Evolutionary conservation across 352 stramenopile species (phyloP).

Genomic region (Globisporangium canariense): DNA sequence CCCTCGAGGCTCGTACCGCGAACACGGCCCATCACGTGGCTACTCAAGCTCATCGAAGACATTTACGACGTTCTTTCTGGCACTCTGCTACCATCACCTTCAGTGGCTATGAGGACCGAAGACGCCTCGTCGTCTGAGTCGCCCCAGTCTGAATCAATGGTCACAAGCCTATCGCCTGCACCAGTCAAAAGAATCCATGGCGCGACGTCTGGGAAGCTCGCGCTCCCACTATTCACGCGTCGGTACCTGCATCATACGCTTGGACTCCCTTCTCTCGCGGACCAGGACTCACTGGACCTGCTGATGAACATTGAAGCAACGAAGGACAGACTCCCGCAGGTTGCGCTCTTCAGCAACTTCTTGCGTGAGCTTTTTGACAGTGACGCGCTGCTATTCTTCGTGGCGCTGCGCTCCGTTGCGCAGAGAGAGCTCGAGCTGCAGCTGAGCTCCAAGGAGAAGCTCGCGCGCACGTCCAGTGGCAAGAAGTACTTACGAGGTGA

Average conservation of each 20-base stretch:
- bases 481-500: slow-evolving; percentile 45
- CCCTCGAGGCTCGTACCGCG: slow-evolving; percentile 22
- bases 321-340: slow-evolving; percentile 42
- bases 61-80: slow-evolving; percentile 58
- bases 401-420: slow-evolving; percentile 39
- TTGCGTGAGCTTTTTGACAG: slow-evolving; percentile 67
- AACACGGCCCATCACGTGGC: slow-evolving; percentile 52
- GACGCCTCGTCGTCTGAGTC: background rate
- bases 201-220: slow-evolving; percentile 19
- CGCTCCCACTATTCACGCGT: slow-evolving; percentile 59
- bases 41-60: slow-evolving; percentile 59
- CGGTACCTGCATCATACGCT: slow-evolving; percentile 49
- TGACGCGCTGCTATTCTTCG: slow-evolving; percentile 62
- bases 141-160: slow-evolving; percentile 1
- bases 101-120: background rate
- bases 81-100: slow-evolving; percentile 7
- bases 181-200: background rate
- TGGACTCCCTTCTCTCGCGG: slow-evolving; percentile 46
- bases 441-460: slow-evolving; percentile 58
- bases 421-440: slow-evolving; percentile 56
- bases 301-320: slow-evolving; percentile 56
- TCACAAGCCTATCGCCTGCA: background rate
- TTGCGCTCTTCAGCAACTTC: slow-evolving; percentile 59
- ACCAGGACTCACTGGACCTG: slow-evolving; percentile 75
- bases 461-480: slow-evolving; percentile 36